phyloP scores from a whole-genome alignment of 441 rosid genomes.

The Euphorbia celastroides region DNA sequence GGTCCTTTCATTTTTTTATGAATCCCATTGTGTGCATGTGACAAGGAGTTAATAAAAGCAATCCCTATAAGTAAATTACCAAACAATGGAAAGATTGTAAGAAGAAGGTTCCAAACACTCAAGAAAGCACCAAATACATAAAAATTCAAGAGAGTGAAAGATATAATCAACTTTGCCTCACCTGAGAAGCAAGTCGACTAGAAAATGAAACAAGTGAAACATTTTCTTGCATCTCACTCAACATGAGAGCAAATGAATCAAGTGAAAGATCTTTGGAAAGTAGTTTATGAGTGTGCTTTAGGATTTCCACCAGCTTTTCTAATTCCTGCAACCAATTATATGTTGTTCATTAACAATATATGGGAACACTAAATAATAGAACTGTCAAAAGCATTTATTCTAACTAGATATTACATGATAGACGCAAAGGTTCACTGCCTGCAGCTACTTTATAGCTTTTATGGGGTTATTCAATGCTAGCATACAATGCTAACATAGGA shows the following conservation, averaged over 20 bases:
- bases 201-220: conserved; percentile 94
- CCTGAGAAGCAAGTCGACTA: conserved; percentile 98
- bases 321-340: conserved; percentile 59
- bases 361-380: background rate
- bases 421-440: background rate
- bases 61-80: background rate
- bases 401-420: background rate
- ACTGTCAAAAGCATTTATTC: background rate
- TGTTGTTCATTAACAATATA: conserved; percentile 1
- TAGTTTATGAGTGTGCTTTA: conserved; percentile 77
- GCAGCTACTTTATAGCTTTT: background rate
- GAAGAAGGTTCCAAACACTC: background rate
- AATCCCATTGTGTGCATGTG: background rate
- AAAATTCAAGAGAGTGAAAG: background rate
- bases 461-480: conserved; percentile 3
- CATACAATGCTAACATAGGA: background rate
- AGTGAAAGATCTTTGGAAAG: conserved; percentile 77
- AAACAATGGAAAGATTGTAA: background rate
- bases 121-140: background rate
- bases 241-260: conserved; percentile 80
- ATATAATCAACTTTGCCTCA: conserved; percentile 25
- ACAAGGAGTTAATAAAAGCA: background rate
- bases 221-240: conserved; percentile 98
- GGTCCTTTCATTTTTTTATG: background rate
- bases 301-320: conserved; percentile 74